Evolutionary conservation across 116 monocot genomes (phyloP), one percentile per base, ranked within the genome.

Genomic region (Cymodocea nodosa): DNA sequence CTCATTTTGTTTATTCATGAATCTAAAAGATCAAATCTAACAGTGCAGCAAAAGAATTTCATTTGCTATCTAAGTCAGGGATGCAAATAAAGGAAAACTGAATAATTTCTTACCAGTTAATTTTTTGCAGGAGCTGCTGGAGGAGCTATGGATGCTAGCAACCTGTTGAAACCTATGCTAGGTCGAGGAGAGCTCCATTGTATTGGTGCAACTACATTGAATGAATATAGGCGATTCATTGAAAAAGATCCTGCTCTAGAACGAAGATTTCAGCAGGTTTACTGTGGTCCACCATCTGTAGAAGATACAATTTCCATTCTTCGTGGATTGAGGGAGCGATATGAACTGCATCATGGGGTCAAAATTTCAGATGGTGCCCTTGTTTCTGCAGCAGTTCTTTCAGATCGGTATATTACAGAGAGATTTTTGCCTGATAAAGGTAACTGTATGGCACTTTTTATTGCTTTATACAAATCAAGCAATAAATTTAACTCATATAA

Each of bases 391-490:
- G 90, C 91, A 11, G 73, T 90, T 69, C 71, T 95, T 12, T 90
- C 90, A 56, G 83, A 87, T 76, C 74, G 85, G 23, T 95, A 87
- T 56, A 95, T 95, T 44, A 85, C 87, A 30, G 85, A 74, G 25
- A 78, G 93, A 4, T 93, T 93, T 71, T 78, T 93, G 70, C 93
- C 93, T 30, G 93, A 93, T 58, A 93, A 93, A 82, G 93, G 93
- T 90, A 76, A 51, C 2, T 23, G 8, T 44, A 12, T 44, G 8
- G 44, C 1, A 44, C 8, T 44, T 44, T 9, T 44, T 4, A 44
- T 8, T 54, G 20, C 18, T 54, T 19, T 54, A 54, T 54, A 20
- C 15, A 23, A 5, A 35, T 4, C 35, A 48, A 16, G 18, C 19
- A 6, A 54, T 54, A n/a, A 18, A 17, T 0, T 54, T 4, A 15